phyloP scores from a whole-genome alignment of 352 stramenopile species.

The Globisporangium canariense region DNA sequence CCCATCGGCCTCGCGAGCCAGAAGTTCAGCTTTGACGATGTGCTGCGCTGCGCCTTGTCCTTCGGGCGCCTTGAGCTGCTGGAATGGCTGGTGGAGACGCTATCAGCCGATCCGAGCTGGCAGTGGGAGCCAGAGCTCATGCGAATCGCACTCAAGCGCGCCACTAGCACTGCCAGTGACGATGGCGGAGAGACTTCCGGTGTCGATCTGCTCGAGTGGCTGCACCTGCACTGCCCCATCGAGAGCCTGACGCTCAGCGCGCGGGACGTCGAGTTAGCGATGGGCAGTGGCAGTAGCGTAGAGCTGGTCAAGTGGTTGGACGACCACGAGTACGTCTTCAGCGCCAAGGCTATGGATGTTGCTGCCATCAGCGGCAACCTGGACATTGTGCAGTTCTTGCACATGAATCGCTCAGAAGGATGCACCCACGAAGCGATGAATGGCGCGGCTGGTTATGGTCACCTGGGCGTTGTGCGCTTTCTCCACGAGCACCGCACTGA shows the following conservation, averaged over 20 bases:
- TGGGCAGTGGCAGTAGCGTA: background rate
- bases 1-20: background rate
- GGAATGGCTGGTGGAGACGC: constrained; percentile 9
- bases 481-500: constrained; percentile 14
- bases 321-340: constrained; percentile 10
- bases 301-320: constrained; percentile 10
- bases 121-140: constrained; percentile 12
- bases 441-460: constrained; percentile 3
- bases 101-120: background rate
- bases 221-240: background rate
- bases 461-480: constrained; percentile 14
- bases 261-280: background rate
- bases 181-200: background rate
- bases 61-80: constrained; percentile 1
- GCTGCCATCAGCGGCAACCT: constrained; percentile 12
- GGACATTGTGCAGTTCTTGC: constrained; percentile 12
- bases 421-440: constrained; percentile 15
- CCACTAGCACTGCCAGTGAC: background rate
- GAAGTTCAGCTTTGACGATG: constrained; percentile 6
- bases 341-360: constrained; percentile 12
- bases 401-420: constrained; percentile 11
- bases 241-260: constrained; percentile 3
- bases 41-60: constrained; percentile 7
- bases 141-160: constrained; percentile 2
- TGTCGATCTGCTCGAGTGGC: constrained; percentile 13